These are phyloP conservation scores for Sphaerostilbella broomeana DNA, from an alignment of 2,329 filamentous ascomycete genomes.

Conservation along the genomic window DNA sequence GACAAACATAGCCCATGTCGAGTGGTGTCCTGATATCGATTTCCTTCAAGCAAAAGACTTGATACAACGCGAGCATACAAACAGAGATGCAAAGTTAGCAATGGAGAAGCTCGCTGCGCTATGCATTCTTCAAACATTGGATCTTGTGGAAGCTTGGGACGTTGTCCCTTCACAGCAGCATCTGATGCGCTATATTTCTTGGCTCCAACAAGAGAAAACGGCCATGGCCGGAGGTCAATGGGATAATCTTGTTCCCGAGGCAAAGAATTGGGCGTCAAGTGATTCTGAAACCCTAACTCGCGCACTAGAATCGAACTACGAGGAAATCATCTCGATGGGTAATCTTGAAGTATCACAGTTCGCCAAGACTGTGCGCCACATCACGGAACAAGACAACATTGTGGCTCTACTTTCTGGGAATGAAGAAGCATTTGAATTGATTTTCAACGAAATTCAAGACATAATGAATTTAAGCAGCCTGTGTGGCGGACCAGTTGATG, in stretches of 20 bases:
- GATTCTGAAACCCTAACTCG: background rate
- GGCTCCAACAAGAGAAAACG: slow-evolving; percentile 6
- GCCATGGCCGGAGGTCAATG: background rate
- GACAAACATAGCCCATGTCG: background rate
- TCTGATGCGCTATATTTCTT: slow-evolving; percentile 3
- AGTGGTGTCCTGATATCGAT: slow-evolving; percentile 5
- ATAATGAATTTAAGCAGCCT: background rate
- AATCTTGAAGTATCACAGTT: no score
- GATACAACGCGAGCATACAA: background rate
- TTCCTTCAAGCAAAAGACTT: slow-evolving; percentile 4
- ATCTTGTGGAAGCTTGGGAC: background rate
- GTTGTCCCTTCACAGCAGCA: background rate
- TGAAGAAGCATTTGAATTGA: background rate
- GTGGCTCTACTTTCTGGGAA: background rate
- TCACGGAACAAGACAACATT: background rate
- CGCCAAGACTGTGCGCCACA: background rate
- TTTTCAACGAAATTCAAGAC: background rate
- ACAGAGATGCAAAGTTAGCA: background rate
- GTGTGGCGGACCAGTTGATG: background rate
- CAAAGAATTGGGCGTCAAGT: slow-evolving; percentile 2
- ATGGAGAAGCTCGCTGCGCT: background rate
- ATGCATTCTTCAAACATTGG: slow-evolving; percentile 6
- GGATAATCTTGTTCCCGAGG: background rate
- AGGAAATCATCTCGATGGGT: no score
- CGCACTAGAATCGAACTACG: no score